phyloP scores from a whole-genome alignment of 139 green algal genomes.

The Micromonas pusilla region DNA sequence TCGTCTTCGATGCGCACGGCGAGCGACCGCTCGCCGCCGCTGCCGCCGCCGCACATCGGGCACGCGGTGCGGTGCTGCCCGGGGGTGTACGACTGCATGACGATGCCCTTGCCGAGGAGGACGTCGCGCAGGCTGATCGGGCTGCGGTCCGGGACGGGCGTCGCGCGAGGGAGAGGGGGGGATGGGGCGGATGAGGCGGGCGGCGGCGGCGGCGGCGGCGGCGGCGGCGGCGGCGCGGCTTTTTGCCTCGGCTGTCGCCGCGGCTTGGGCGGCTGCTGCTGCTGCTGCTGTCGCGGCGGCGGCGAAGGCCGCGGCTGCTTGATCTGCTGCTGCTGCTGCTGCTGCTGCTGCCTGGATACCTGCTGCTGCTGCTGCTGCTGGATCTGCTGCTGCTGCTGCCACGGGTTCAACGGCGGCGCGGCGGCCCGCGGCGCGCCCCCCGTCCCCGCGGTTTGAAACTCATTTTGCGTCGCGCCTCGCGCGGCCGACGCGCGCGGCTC shows the following conservation, averaged over 20 bases:
- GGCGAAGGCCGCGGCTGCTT: not conserved
- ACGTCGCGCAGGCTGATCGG: not conserved
- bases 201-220: not conserved
- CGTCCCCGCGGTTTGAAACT: not conserved
- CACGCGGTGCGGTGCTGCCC: conserved; percentile 18
- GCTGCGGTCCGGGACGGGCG: not conserved
- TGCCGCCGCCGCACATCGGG: not conserved
- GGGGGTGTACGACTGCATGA: conserved; percentile 8
- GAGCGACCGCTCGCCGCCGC: conserved; percentile 7
- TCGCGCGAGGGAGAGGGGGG: too few species aligned
- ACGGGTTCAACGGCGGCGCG: not conserved
- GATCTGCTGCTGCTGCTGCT: not conserved
- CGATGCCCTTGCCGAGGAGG: conserved; percentile 12
- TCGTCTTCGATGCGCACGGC: conserved; percentile 11
- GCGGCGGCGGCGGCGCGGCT: not conserved
- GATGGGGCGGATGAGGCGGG: not conserved
- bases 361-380: not conserved
- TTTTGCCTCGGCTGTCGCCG: not conserved
- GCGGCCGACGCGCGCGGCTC: not conserved
- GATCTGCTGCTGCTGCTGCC: not conserved
- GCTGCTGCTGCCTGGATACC: not conserved
- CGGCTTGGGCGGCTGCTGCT: not conserved
- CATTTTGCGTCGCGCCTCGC: not conserved
- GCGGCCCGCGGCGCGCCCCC: not conserved
- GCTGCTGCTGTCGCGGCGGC: not conserved